phyloP scores from a whole-genome alignment of 1,284 basidiomycete genomes.

The Puccinia polysora region DNA sequence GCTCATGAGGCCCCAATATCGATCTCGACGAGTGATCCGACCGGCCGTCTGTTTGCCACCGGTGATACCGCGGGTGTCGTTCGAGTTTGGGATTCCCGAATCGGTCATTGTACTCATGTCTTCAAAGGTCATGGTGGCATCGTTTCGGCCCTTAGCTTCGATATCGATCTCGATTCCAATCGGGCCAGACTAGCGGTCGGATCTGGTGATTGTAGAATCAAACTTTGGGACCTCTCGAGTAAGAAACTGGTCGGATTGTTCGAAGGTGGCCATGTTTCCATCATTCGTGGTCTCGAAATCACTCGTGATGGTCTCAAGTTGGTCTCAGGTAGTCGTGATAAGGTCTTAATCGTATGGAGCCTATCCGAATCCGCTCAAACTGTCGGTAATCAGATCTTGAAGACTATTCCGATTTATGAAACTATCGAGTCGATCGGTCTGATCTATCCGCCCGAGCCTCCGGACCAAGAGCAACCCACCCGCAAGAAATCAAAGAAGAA shows the following conservation, averaged over 20 bases:
- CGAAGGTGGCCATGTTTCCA: slow-evolving; percentile 78
- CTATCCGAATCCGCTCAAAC: slow-evolving; percentile 54
- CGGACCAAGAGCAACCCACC: neutral
- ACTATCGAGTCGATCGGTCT: slow-evolving; percentile 79
- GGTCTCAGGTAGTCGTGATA: slow-evolving; percentile 80
- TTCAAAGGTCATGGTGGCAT: slow-evolving; percentile 96
- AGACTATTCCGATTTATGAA: slow-evolving; percentile 79
- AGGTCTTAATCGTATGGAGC: slow-evolving; percentile 86
- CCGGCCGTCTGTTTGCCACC: slow-evolving; percentile 82
- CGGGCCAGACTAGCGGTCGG: slow-evolving; percentile 44
- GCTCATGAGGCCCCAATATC: slow-evolving; percentile 92
- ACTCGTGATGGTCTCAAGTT: slow-evolving; percentile 79
- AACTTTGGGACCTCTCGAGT: slow-evolving; percentile 79
- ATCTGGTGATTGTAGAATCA: slow-evolving; percentile 68
- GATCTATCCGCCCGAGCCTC: slow-evolving; percentile 51
- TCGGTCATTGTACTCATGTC: slow-evolving; percentile 86
- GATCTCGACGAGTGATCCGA: slow-evolving; percentile 76
- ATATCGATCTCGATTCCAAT: slow-evolving; percentile 50
- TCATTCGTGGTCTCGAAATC: slow-evolving; percentile 78
- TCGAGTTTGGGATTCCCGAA: slow-evolving; percentile 88
- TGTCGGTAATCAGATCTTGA: slow-evolving; percentile 62
- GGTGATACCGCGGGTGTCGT: slow-evolving; percentile 92
- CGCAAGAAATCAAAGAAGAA: slow-evolving; percentile 51
- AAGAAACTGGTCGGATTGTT: slow-evolving; percentile 60
- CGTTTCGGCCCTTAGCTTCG: slow-evolving; percentile 80